Conservation (phyloP, 2,329 filamentous ascomycete species). For the Ampelomyces quisqualis region DNA sequence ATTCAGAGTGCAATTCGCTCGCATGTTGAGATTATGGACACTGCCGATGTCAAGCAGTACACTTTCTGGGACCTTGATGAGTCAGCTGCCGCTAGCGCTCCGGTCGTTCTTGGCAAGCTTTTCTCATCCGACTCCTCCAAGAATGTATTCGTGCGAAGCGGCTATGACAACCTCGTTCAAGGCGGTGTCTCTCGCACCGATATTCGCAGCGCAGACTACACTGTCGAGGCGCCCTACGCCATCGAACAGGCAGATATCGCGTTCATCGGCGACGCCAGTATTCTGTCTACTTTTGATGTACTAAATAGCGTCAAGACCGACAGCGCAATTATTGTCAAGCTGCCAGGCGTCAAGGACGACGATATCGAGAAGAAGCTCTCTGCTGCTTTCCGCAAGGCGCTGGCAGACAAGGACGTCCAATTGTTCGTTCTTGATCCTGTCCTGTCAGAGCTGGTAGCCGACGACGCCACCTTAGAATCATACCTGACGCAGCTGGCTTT, state of each 20-base stretch:
- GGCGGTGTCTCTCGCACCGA: constrained; percentile 84
- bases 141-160: constrained; percentile 61
- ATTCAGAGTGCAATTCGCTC: constrained; percentile 46
- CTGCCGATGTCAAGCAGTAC: constrained; percentile 70
- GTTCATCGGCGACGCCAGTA: constrained; percentile 74
- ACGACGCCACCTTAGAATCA: constrained; percentile 61
- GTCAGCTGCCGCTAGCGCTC: constrained; percentile 65
- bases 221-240: constrained; percentile 80
- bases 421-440: constrained; percentile 76
- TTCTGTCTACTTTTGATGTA: constrained; percentile 77
- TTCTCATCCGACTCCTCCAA: constrained; percentile 61
- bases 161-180: constrained; percentile 63
- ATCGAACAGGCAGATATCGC: constrained; percentile 76
- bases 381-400: constrained; percentile 65
- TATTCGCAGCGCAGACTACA: constrained; percentile 78
- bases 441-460: constrained; percentile 66
- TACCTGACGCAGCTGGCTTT: constrained; percentile 80
- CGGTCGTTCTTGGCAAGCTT: constrained; percentile 61
- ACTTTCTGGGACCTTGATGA: constrained; percentile 90
- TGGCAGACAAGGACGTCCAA: constrained; percentile 68
- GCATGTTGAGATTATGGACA: constrained; percentile 56
- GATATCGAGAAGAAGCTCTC: constrained; percentile 87
- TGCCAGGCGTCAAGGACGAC: constrained; percentile 79
- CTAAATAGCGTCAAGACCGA: constrained; percentile 68
- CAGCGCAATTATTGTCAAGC: constrained; percentile 72